A percentile compares a stretch with the other conserved stretches of the same genome.
Evolutionary conservation across 345 rosid genomes (phyloP).

Genomic region (Turritis glabra): DNA sequence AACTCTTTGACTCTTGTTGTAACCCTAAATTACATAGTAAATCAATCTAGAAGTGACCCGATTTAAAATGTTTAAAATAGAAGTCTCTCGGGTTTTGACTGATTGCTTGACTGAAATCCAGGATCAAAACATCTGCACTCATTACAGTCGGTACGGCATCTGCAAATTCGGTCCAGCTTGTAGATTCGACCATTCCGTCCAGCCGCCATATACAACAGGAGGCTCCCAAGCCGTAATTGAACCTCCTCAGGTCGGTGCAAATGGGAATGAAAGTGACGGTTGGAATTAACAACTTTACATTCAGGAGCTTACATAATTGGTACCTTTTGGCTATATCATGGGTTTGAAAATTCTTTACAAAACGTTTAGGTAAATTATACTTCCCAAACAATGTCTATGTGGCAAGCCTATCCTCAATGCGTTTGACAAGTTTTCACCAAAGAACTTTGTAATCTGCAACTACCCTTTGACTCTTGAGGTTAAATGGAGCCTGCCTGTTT

Average conservation of each 20-base stretch:
- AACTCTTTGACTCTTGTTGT: neutral
- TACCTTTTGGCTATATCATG: slow-evolving; percentile 9
- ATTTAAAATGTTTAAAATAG: neutral
- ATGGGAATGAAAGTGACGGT: slow-evolving; percentile 35
- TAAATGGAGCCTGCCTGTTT: slow-evolving; percentile 31
- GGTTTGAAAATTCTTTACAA: slow-evolving; percentile 18
- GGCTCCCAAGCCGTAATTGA: slow-evolving; percentile 20
- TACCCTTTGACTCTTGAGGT: slow-evolving; percentile 23
- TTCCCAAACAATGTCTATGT: slow-evolving; percentile 23
- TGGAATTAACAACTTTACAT: slow-evolving; percentile 28
- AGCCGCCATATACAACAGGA: slow-evolving; percentile 33
- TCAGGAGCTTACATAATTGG: slow-evolving; percentile 3
- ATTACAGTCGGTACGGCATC: slow-evolving; percentile 91
- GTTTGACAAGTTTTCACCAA: slow-evolving; percentile 7
- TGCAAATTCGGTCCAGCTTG: slow-evolving; percentile 98
- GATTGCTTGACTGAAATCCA: slow-evolving; percentile 30
- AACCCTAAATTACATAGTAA: neutral
- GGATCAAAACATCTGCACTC: slow-evolving; percentile 74
- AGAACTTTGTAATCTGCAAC: slow-evolving; percentile 5
- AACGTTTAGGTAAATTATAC: slow-evolving; percentile 17
- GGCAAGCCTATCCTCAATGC: slow-evolving; percentile 31
- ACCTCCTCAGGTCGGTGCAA: slow-evolving; percentile 19
- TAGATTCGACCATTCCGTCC: slow-evolving; percentile 41
- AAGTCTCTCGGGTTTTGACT: neutral
- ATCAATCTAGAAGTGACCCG: neutral